Evolutionary conservation across 306 rosid genomes (phyloP), one percentile per base, ranked within the genome.

Genomic region (Bauhinia variegata): DNA sequence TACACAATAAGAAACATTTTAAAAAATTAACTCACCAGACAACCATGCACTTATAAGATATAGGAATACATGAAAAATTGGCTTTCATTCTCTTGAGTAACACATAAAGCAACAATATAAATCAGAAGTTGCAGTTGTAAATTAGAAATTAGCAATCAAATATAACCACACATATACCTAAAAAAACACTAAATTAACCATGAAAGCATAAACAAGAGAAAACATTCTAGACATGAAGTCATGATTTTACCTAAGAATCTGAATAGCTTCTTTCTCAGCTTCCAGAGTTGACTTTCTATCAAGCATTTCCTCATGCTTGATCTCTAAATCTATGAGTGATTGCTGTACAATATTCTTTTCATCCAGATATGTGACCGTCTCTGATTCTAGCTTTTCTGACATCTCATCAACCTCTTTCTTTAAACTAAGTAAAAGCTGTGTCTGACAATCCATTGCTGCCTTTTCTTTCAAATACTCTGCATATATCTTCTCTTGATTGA

Each of bases 191-290:
- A 47, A 47, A 70, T 52, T 51, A n/a, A n/a, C n/a, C n/a, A 16
- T 28, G 47, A 60, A 14, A 76, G 47, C 55, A 76, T 43, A 67
- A 34, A 30, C 16, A 69, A 8, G 18, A 48, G 44, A 17, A 49
- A 23, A 32, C 13, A 50, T 17, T 19, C 54, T 10, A 5, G 16
- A 33, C 0, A 0, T 2, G 0, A 67, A 7, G n/a, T 38, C 32
- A 49, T 11, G 69, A 38, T 41, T 30, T 52, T 78, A 93, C 98
- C 96, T 83, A 36, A 88, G 85, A 74, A 93, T 93, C 57, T 88
- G 89, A 73, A 89, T 75, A 59, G 97, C 97, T 86, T 93, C 98
- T 65, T 74, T 93, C 84, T 93, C 98, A 31, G 98, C 91, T 81
- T 93, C 87, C 11, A 89, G 87, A 19, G 83, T 83, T 57, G 97